Evolutionary conservation across 1,139 yeast species (phyloP), one percentile per base, ranked within the genome.

Genomic region (Geotrichum fermentans): DNA sequence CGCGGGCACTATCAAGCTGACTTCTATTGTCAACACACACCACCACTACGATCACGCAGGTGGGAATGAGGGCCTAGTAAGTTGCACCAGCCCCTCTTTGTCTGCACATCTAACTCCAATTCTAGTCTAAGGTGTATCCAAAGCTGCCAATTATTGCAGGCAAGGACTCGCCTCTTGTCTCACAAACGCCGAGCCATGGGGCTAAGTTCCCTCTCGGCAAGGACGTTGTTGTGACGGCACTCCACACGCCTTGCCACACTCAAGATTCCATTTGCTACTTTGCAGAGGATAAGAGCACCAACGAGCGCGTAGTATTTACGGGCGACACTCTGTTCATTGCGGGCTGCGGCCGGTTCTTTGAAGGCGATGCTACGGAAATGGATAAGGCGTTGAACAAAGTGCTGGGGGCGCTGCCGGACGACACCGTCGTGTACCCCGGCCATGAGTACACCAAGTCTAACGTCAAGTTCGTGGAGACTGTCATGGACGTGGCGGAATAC

Each of bases 201-300:
- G 73, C 61, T 16, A 56, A 61, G 26, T 73, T 74, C 51, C 55
- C 57, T 21, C 64, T 77, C 39, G 97, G 97, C 1, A 72, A 73
- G 44, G 64, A 73, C 54, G 66, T 88, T 49, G 70, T 75, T n/a
- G 77, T 92, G 46, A 80, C 83, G 3, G 95, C 97, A 1, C 72
- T 92, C 44, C 92, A 92, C 66, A 92, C 99, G 0, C 98, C 99
- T 1, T 92, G 99, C 63, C 99, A 92, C 64, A 92, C 99, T 0
- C 95, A 85, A 65, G 98, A 94, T 65, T 86, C 95, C 4, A 85
- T 92, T 52, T 90, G 97, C 64, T 92, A 88, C 68, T 85, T 69
- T 58, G 87, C 79, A 0, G 72, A 72, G 47, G 97, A 92, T 64
- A 58, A 66, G 11, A 67, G 69, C 32, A 79, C 88, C 1, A 73